Percentiles rank a stretch among this genome's conserved stretches.
Evolutionary conservation across 345 rosid genomes (phyloP).

Genomic region (Arabis alpina): DNA sequence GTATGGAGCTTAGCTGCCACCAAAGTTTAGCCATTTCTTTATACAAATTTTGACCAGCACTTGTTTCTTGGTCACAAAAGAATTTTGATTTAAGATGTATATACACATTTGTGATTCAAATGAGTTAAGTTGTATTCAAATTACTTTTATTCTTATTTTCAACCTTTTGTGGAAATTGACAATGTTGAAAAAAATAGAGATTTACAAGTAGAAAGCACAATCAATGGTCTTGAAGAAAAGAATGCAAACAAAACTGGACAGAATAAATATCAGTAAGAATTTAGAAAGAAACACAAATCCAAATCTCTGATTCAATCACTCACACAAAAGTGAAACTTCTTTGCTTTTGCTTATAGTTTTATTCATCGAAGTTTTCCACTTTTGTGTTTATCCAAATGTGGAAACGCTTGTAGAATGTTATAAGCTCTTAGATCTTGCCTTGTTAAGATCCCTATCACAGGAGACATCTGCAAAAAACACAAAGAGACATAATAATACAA

Average conservation of each 20-base stretch:
- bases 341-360: too few relatives aligned
- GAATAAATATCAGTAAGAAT: conserved; percentile 27
- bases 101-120: neutral
- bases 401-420: conserved; percentile 74
- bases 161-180: too few relatives aligned
- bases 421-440: conserved; percentile 80
- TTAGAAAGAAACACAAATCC: conserved; percentile 25
- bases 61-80: neutral
- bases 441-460: conserved; percentile 77
- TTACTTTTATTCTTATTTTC: conserved; percentile 9
- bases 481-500: neutral
- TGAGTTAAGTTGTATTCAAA: conserved; percentile 13
- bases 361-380: conserved; percentile 33
- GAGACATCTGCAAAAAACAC: conserved; percentile 56
- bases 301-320: conserved; percentile 15
- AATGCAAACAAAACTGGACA: conserved; percentile 42
- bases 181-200: neutral
- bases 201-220: conserved; percentile 37
- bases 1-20: conserved; percentile 38
- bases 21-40: conserved; percentile 13
- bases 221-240: conserved; percentile 32
- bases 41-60: neutral
- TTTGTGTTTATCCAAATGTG: conserved; percentile 63
- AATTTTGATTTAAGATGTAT: conserved; percentile 27
- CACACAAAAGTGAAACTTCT: conserved; percentile 25